Evolutionary conservation across 2,329 filamentous ascomycete genomes (phyloP).

Genomic region (Lasiodiplodia theobromae): DNA sequence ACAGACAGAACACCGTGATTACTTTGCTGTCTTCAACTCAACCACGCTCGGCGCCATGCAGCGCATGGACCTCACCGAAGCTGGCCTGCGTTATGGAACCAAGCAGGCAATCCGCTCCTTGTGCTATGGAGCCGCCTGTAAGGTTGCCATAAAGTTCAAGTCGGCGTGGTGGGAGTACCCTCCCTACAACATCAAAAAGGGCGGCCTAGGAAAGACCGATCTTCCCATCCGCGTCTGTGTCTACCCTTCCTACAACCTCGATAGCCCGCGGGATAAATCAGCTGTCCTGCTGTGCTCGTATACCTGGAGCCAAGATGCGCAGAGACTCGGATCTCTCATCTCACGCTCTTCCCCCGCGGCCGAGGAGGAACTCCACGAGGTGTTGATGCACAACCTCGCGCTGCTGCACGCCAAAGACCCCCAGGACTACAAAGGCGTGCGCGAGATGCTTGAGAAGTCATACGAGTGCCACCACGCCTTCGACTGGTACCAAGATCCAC

Average conservation of each 20-base stretch:
- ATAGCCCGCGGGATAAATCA: constrained; percentile 34
- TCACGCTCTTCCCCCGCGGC: constrained; percentile 27
- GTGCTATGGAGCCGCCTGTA: constrained; percentile 42
- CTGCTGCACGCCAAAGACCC: constrained; percentile 35
- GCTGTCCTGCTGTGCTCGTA: constrained; percentile 49
- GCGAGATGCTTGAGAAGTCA: background rate
- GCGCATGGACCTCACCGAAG: constrained; percentile 39
- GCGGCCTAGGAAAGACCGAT: constrained; percentile 44
- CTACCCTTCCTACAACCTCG: constrained; percentile 49
- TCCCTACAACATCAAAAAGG: constrained; percentile 35
- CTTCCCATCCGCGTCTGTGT: constrained; percentile 43
- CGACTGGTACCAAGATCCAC: constrained; percentile 48
- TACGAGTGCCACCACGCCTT: constrained; percentile 31
- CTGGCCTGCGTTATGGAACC: constrained; percentile 35
- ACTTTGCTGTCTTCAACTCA: constrained; percentile 44
- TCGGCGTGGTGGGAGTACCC: constrained; percentile 44
- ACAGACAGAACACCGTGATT: constrained; percentile 27
- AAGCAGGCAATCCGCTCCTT: constrained; percentile 44
- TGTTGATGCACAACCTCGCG: constrained; percentile 41
- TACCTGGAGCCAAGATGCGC: constrained; percentile 47
- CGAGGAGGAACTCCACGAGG: constrained; percentile 38
- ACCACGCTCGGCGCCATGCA: constrained; percentile 41
- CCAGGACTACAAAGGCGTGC: background rate
- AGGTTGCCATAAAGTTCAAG: constrained; percentile 49
- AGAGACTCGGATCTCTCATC: constrained; percentile 42